Conservation (phyloP, 2,329 filamentous ascomycete species). For the Aspergillus pseudoterreus region DNA sequence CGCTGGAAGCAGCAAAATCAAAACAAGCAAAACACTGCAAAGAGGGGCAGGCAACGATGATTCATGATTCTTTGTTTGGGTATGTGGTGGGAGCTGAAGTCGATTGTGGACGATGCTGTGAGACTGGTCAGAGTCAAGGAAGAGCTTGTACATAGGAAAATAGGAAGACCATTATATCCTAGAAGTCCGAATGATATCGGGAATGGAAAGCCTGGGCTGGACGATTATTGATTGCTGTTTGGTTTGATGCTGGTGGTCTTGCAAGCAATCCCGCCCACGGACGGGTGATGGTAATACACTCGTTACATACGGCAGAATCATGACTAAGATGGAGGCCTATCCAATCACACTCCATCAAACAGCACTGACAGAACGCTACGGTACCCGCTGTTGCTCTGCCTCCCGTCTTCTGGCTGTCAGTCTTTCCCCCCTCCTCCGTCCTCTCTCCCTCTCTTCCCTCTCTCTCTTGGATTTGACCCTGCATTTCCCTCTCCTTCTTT, state of each 20-base stretch:
- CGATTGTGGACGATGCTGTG: background rate
- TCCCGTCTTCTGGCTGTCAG: conserved; percentile 6
- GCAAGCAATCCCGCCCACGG: too few species aligned
- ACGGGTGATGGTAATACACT: too few species aligned
- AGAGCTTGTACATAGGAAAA: background rate
- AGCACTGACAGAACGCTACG: conserved; percentile 7
- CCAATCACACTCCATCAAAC: conserved; percentile 9
- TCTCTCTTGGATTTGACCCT: conserved; percentile 14
- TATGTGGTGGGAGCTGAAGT: background rate
- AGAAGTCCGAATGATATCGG: too few species aligned
- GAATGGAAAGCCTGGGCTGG: too few species aligned
- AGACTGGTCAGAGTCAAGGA: background rate
- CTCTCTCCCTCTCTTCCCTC: conserved; percentile 15
- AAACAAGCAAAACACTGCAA: conserved; percentile 26
- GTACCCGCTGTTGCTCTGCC: conserved; percentile 10
- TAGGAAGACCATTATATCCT: too few species aligned
- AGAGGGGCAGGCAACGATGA: conserved; percentile 1
- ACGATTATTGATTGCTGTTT: too few species aligned
- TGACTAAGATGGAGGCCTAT: background rate
- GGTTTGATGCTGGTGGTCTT: too few species aligned
- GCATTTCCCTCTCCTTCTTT: conserved; percentile 19
- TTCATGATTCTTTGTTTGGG: background rate
- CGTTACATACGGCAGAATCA: background rate
- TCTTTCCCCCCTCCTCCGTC: conserved; percentile 12
- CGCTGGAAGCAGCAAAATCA: conserved; percentile 33